Base-by-base conservation (phyloP, 2,329 filamentous ascomycete species). In the Hypoxylon sp. region DNA sequence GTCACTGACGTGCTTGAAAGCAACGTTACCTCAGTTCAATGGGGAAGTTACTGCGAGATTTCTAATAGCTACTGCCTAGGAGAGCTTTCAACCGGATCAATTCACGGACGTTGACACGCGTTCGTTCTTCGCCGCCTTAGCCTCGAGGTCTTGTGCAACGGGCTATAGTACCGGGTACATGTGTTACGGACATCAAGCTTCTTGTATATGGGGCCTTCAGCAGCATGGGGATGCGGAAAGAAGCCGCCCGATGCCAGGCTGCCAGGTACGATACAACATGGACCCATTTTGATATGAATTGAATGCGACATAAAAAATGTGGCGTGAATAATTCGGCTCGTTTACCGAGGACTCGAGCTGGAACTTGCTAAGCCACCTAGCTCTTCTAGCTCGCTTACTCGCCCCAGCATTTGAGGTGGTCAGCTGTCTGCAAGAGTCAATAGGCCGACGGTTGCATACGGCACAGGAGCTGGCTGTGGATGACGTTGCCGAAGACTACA, bases 371-470 rank as follows among this genome's bases (percentile, higher is more conserved):
- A 57, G 53, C 41, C 53, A 57, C 38, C 30, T 48, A 19, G 32
- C 30, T 11, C 25, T 19, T 25, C 30, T 48, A 19, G 32, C 30
- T 11, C 17, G 41, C 41, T 57, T 57, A 48, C 53, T 57, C 53
- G 25, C 30, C 11, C 30, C 28, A 17, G 25, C 17, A 43, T 17
- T 30, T n/a, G 4, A 21, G 38, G 30, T 32, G 53, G 41, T 48
- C 53, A 57, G 28, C 17, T 21, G 53, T 46, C 17, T 19, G 28
- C 17, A 14, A 36, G 9, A 25, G 17, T 32, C 28, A 19, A 57
- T 57, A 36, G 41, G 25, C 43, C 53, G 53, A 57, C 43, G 41
- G 53, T 48, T 41, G 52, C 52, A 55, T 55, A 55, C 52, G 36
- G 52, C 52, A 45, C 52, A 55, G 23, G 28, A n/a, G 23, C 23